These are phyloP conservation scores for Hyphopichia burtonii DNA, from an alignment of 1,139 yeast genomes.

Conservation along the genomic window DNA sequence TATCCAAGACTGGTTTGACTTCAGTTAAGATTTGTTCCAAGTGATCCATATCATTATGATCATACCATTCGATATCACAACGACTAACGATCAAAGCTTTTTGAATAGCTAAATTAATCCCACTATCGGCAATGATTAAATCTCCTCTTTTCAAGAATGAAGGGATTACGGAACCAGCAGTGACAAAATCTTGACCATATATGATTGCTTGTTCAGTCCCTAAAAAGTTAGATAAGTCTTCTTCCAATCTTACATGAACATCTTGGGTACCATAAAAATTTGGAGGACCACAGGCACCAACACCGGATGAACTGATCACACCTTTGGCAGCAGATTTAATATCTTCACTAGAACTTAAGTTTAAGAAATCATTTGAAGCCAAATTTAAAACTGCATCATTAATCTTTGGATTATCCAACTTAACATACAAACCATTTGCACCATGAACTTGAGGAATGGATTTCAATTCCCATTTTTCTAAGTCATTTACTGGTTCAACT, in stretches of 20 bases:
- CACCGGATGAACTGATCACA: constrained; percentile 73
- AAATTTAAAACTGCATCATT: constrained; percentile 53
- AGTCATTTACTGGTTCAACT: constrained; percentile 51
- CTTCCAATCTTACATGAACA: constrained; percentile 79
- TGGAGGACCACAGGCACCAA: constrained; percentile 98
- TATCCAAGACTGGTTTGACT: constrained; percentile 61
- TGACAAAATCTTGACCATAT: constrained; percentile 91
- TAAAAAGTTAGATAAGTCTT: constrained; percentile 69
- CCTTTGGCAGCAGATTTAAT: constrained; percentile 57
- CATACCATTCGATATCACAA: constrained; percentile 78
- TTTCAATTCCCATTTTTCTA: constrained; percentile 62
- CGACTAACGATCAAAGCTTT: constrained; percentile 87
- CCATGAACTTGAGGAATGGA: constrained; percentile 65
- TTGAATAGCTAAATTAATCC: constrained; percentile 74
- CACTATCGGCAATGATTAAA: constrained; percentile 82
- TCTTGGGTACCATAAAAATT: constrained; percentile 97
- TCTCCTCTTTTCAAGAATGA: constrained; percentile 96
- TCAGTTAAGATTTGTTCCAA: constrained; percentile 66
- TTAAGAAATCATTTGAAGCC: constrained; percentile 62
- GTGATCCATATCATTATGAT: constrained; percentile 86
- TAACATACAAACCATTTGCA: constrained; percentile 52
- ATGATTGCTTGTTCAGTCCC: constrained; percentile 78
- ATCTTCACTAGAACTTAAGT: constrained; percentile 46
- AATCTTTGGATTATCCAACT: constrained; percentile 16
- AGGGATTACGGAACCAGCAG: constrained; percentile 95